A percentile compares a stretch with the other conserved stretches of the same genome.
Evolutionary conservation across 148 eudicot species (phyloP).

Genomic region (Oxyria digyna): DNA sequence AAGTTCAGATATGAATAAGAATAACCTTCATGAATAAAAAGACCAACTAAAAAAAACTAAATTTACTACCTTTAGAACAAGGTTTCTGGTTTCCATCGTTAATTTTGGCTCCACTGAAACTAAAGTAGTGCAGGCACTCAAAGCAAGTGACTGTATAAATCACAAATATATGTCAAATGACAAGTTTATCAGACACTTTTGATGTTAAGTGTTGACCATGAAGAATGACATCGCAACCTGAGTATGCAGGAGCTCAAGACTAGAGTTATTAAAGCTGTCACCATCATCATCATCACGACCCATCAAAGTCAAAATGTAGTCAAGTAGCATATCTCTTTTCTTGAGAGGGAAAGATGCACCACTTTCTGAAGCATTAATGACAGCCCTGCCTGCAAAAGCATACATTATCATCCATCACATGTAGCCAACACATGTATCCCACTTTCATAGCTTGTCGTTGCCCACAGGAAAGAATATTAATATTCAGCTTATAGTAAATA

Average conservation of each 20-base stretch:
- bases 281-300: constrained; percentile 87
- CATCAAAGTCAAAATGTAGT: constrained; percentile 88
- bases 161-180: neutral
- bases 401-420: neutral
- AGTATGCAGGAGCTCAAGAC: constrained; percentile 65
- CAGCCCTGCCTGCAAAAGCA: constrained; percentile 60
- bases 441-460: neutral
- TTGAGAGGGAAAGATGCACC: constrained; percentile 88
- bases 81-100: constrained; percentile 78
- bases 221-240: constrained; percentile 35
- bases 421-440: neutral
- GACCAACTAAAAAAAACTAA: constrained; percentile 1
- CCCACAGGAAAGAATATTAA: neutral
- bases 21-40: neutral
- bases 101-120: constrained; percentile 98
- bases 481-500: neutral
- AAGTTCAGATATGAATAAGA: constrained; percentile 10
- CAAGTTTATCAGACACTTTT: neutral
- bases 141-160: constrained; percentile 73
- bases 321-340: constrained; percentile 82
- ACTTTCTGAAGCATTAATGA: constrained; percentile 78
- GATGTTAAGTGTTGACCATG: neutral
- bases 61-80: constrained; percentile 64
- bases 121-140: constrained; percentile 95
- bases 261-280: constrained; percentile 55